phyloP scores from a whole-genome alignment of 1,284 basidiomycete species.

The Microbotryomycetes sp. region DNA sequence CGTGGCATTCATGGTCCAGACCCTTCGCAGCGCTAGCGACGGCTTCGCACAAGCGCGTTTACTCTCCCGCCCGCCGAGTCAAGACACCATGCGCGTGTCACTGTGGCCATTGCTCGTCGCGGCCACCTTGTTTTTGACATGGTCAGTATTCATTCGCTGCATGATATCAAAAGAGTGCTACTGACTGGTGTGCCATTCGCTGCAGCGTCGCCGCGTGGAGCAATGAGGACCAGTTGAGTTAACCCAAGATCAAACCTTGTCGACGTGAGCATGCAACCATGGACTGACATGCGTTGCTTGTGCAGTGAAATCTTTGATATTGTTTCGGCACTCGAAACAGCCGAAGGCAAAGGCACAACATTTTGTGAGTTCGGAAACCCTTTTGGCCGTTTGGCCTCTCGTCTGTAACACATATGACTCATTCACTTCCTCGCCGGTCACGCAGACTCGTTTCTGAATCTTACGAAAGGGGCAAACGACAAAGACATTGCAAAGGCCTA shows the following conservation, averaged over 20 bases:
- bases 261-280: too few species aligned
- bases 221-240: constrained; percentile 37
- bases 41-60: too few species aligned
- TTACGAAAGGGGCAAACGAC: constrained; percentile 41
- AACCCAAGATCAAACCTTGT: too few species aligned
- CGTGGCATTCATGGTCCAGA: too few species aligned
- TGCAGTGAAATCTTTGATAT: constrained; percentile 80
- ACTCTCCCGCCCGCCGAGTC: too few species aligned
- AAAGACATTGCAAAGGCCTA: constrained; percentile 78
- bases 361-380: constrained; percentile 78
- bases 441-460: constrained; percentile 37
- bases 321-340: constrained; percentile 69
- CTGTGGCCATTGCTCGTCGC: background rate
- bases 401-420: constrained; percentile 53
- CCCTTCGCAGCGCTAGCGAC: background rate
- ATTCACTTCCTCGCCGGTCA: background rate
- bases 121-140: background rate
- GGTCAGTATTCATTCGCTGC: background rate
- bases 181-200: background rate
- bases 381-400: constrained; percentile 63
- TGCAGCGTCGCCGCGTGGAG: constrained; percentile 34
- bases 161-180: background rate
- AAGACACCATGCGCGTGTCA: background rate
- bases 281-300: background rate
- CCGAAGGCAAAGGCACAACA: constrained; percentile 79